These are phyloP conservation scores for Pleoardoris graminearum DNA, from an alignment of 2,329 filamentous ascomycete genomes.

Conservation along the genomic window DNA sequence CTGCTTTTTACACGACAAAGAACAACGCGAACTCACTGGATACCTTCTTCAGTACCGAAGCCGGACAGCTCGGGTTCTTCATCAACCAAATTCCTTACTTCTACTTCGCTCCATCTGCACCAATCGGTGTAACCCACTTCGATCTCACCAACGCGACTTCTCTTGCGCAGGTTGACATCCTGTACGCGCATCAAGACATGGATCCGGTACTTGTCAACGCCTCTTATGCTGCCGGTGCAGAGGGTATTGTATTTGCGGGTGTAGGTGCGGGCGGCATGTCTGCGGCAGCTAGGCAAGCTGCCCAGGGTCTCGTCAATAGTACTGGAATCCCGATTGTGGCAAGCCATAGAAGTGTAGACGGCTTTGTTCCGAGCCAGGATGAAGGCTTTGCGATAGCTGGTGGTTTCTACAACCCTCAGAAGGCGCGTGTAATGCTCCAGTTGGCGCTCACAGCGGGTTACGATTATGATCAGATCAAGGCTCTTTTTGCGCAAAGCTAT, in stretches of 20 bases:
- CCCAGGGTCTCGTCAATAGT: conserved; percentile 51
- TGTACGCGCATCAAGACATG: conserved; percentile 61
- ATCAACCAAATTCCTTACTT: conserved; percentile 63
- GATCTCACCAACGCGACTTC: conserved; percentile 46
- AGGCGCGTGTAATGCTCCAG: conserved; percentile 57
- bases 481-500: conserved; percentile 39
- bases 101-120: conserved; percentile 58
- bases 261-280: conserved; percentile 58
- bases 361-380: conserved; percentile 51
- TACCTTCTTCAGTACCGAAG: conserved; percentile 62
- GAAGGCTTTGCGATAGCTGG: conserved; percentile 47
- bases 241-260: conserved; percentile 61
- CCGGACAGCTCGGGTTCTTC: conserved; percentile 60
- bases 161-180: conserved; percentile 61
- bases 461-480: conserved; percentile 51
- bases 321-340: conserved; percentile 56
- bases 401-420: conserved; percentile 60
- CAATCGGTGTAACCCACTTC: conserved; percentile 50
- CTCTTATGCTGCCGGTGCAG: conserved; percentile 55
- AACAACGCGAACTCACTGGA: conserved; percentile 66
- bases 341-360: conserved; percentile 57
- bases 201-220: conserved; percentile 53
- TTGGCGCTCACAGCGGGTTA: conserved; percentile 38
- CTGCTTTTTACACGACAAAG: conserved; percentile 63
- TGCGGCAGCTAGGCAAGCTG: conserved; percentile 32